Conservation (phyloP, 768 basidiomycete species). For the Suillus lakei region DNA sequence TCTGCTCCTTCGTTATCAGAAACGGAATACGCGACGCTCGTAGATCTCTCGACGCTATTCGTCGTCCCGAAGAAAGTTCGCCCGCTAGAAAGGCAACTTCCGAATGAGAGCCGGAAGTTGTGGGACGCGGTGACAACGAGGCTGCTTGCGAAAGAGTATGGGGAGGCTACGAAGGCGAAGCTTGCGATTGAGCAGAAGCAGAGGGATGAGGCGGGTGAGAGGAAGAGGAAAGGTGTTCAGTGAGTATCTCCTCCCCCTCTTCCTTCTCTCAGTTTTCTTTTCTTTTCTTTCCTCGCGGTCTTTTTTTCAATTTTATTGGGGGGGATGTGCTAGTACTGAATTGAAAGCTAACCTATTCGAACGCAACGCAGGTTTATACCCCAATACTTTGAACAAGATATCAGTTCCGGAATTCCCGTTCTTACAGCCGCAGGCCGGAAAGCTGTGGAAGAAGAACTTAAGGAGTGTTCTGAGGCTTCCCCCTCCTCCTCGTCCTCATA, state of each 20-base stretch:
- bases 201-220: slow-evolving; percentile 84
- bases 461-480: slow-evolving; percentile 12
- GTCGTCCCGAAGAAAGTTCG: slow-evolving; percentile 85
- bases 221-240: slow-evolving; percentile 80
- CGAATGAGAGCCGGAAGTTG: slow-evolving; percentile 81
- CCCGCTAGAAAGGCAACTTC: slow-evolving; percentile 77
- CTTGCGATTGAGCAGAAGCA: slow-evolving; percentile 92
- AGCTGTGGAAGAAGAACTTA: slow-evolving; percentile 77
- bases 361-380: slow-evolving; percentile 63
- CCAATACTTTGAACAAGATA: slow-evolving; percentile 73
- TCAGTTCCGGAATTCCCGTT: slow-evolving; percentile 65
- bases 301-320: too few relatives aligned
- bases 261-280: too few relatives aligned
- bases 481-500: not conserved
- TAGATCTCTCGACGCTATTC: slow-evolving; percentile 76
- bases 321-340: too few relatives aligned
- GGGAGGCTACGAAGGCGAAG: slow-evolving; percentile 92
- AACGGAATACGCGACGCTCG: slow-evolving; percentile 65
- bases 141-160: slow-evolving; percentile 83
- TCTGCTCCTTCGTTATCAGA: slow-evolving; percentile 31
- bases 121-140: slow-evolving; percentile 85
- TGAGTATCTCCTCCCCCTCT: slow-evolving; percentile 52
- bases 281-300: not conserved
- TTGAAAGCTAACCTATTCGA: not conserved
- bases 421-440: slow-evolving; percentile 72